These are phyloP conservation scores for Exophiala bonariae DNA, from an alignment of 2,329 filamentous ascomycete genomes.

Conservation along the genomic window DNA sequence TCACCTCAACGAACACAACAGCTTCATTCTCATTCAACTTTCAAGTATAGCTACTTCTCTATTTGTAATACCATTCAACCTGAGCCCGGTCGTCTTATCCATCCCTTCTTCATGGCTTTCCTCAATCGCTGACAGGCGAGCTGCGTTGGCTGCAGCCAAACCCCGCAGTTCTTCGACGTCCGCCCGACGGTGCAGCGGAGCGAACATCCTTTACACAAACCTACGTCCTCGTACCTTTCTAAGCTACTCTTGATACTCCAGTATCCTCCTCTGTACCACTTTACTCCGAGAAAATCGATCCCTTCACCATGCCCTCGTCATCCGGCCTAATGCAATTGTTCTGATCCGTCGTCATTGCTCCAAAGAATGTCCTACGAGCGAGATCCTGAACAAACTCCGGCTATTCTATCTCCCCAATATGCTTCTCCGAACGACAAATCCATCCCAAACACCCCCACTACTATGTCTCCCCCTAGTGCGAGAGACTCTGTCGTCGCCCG, in stretches of 20 bases:
- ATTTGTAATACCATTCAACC: too few relatives aligned
- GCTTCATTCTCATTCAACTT: background rate
- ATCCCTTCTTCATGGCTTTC: conserved; percentile 12
- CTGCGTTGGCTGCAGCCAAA: conserved; percentile 21
- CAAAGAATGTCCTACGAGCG: conserved; percentile 28
- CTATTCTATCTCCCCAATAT: conserved; percentile 28
- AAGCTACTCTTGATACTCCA: background rate
- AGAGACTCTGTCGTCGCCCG: conserved; percentile 34
- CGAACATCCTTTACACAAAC: background rate
- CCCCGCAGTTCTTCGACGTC: conserved; percentile 24
- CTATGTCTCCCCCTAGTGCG: conserved; percentile 28
- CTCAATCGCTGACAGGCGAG: conserved; percentile 21
- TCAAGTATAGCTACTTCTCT: too few relatives aligned
- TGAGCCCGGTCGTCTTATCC: background rate
- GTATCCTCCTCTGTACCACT: background rate
- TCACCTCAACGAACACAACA: background rate
- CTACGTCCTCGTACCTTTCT: background rate
- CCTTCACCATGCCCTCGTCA: conserved; percentile 21
- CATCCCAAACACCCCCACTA: conserved; percentile 26
- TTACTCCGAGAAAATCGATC: background rate
- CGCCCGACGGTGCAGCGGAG: conserved; percentile 17
- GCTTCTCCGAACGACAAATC: conserved; percentile 27
- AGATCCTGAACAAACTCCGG: conserved; percentile 22
- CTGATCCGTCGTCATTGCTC: conserved; percentile 1
- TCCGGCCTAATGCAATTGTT: conserved; percentile 8